A percentile compares a stretch with the other conserved stretches of the same genome.
phyloP scores from a whole-genome alignment of 148 eudicot species.

The Cornus florida region DNA sequence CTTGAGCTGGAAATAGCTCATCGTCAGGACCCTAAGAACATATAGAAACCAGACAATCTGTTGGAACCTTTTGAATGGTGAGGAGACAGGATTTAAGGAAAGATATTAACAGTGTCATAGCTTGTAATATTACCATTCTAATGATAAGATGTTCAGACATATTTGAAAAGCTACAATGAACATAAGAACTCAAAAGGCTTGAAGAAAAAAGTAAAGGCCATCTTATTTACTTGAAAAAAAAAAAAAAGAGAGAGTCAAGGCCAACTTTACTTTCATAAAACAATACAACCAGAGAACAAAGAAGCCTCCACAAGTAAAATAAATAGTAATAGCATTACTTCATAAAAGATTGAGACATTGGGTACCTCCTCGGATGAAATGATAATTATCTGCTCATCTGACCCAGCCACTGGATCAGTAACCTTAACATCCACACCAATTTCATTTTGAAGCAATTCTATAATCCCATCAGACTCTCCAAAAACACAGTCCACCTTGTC shows the following conservation, averaged over 20 bases:
- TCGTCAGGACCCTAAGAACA: conserved; percentile 84
- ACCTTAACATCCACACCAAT: conserved; percentile 87
- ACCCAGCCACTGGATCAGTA: conserved; percentile 65
- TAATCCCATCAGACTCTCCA: conserved; percentile 81
- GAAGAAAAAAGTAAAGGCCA: not conserved
- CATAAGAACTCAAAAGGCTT: not conserved
- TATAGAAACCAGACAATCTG: not conserved
- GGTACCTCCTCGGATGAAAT: conserved; percentile 88
- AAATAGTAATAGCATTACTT: not conserved
- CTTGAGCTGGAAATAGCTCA: conserved; percentile 98
- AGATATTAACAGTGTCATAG: not conserved
- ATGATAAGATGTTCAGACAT: not conserved
- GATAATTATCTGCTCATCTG: conserved; percentile 67
- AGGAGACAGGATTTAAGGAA: not conserved
- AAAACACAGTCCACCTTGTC: conserved; percentile 71
- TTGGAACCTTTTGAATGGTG: not conserved
- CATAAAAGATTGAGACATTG: conserved; percentile 2
- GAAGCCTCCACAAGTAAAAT: not conserved
- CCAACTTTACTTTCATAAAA: not conserved
- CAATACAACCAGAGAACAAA: not conserved
- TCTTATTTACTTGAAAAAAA: not conserved
- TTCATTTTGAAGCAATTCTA: conserved; percentile 84
- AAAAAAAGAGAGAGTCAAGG: not conserved
- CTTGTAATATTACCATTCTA: not conserved
- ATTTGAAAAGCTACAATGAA: not conserved